Conservation (phyloP, 345 rosid genomes). For the Ceriops decandra region DNA sequence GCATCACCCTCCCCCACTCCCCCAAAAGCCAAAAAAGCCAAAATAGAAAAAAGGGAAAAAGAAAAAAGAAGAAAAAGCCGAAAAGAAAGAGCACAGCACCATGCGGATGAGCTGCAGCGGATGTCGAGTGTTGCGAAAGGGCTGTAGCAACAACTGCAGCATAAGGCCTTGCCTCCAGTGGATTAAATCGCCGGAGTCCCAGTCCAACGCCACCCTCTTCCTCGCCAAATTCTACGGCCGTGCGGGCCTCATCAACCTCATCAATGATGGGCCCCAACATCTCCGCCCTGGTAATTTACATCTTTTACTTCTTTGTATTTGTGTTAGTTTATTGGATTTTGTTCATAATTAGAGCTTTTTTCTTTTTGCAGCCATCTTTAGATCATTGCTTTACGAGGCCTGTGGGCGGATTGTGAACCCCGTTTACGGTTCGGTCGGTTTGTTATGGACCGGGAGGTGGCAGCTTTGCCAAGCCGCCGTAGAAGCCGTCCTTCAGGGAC, state of each 20-base stretch:
- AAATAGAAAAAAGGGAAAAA: too few relatives aligned
- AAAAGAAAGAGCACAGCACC: not conserved
- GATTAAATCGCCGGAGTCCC: slow-evolving; percentile 15
- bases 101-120: slow-evolving; percentile 46
- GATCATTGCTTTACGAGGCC: slow-evolving; percentile 41
- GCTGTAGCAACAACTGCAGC: slow-evolving; percentile 9
- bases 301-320: too few relatives aligned
- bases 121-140: slow-evolving; percentile 33
- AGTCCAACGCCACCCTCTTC: slow-evolving; percentile 23
- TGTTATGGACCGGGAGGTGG: slow-evolving; percentile 39
- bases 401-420: slow-evolving; percentile 45
- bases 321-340: not conserved
- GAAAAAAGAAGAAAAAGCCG: too few relatives aligned
- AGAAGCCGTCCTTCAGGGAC: slow-evolving; percentile 28
- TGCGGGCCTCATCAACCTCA: slow-evolving; percentile 19
- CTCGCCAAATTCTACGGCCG: slow-evolving; percentile 22
- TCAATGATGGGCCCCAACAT: slow-evolving; percentile 15
- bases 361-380: slow-evolving; percentile 28
- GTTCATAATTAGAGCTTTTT: not conserved
- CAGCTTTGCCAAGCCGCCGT: slow-evolving; percentile 39
- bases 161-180: slow-evolving; percentile 20
- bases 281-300: slow-evolving; percentile 13
- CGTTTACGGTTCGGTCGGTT: slow-evolving; percentile 39
- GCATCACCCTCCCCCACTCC: not conserved
- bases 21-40: slow-evolving; percentile 1